Evolutionary conservation across 1,139 yeast genomes (phyloP), one percentile per base, ranked within the genome.

Genomic region (Blastobotrys serpentis): DNA sequence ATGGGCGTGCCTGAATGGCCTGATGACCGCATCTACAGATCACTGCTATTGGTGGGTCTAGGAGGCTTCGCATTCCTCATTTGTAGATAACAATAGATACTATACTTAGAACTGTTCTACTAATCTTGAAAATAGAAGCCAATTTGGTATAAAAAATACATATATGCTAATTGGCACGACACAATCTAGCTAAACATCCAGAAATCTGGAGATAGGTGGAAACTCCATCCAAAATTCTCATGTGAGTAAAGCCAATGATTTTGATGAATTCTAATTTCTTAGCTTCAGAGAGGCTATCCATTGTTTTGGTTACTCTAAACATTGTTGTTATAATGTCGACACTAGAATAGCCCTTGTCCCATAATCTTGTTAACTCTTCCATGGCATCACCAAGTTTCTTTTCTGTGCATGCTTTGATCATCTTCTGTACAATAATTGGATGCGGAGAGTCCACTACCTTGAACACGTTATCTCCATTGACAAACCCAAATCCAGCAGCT

Each of bases 391-490:
- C 95, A 30, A 88, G 75, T 16, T 82, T 75, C 4, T 69, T 64
- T 42, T 68, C 60, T 6, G 64, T 58, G 41, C 81, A 77, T 23
- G 84, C 79, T 45, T 77, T 65, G 43, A 92, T 68, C 79, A 92
- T 88, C 59, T 82, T 81, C 59, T 81, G 83, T 22, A 94, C 84
- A 5, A 88, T 82, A 43, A 89, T 70, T 0, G 98, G 98, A 66
- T 92, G 98, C 1, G 99, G 99, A 49, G 90, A 87, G 66, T 92
- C 99, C 2, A 92, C 98, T 52, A 92, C 87, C 65, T 86, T 88
- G 73, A 89, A 92, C 17, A 92, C 98, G 62, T 90, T 92, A 37
- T 86, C 86, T 46, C 89, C 92, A 61, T 82, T 86, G 13, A 92
- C 97, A 55, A 86, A 77, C 1, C 87, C 92, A 69, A 90, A 90